phyloP scores from a whole-genome alignment of 352 stramenopile genomes.

The Phytophthora litchii region DNA sequence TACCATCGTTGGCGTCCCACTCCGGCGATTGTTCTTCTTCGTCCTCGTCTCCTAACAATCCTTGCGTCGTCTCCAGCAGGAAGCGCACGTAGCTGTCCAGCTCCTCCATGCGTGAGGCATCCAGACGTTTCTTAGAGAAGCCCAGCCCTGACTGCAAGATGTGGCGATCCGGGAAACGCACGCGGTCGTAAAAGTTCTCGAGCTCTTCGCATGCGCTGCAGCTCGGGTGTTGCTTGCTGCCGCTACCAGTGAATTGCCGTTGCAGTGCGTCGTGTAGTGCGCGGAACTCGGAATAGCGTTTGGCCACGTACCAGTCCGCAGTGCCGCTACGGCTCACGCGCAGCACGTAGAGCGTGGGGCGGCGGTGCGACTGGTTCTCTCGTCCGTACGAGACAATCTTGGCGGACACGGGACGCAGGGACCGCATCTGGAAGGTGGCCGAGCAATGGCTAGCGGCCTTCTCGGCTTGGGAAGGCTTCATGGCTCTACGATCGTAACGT shows the following conservation, averaged over 20 bases:
- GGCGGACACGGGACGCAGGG: slow-evolving; percentile 63
- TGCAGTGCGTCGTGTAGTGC: slow-evolving; percentile 51
- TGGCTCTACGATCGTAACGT: background rate
- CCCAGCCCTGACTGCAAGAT: slow-evolving; percentile 50
- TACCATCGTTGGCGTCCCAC: slow-evolving; percentile 23
- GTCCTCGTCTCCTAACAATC: slow-evolving; percentile 60
- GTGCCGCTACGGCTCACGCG: slow-evolving; percentile 56
- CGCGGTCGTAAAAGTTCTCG: slow-evolving; percentile 39
- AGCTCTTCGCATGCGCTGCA: slow-evolving; percentile 64
- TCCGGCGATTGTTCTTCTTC: slow-evolving; percentile 25
- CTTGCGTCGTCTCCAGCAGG: slow-evolving; percentile 70
- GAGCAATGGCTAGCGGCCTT: slow-evolving; percentile 13
- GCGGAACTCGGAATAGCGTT: slow-evolving; percentile 80
- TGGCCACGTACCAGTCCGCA: slow-evolving; percentile 72
- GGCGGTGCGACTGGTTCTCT: slow-evolving; percentile 42
- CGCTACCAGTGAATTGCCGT: slow-evolving; percentile 27
- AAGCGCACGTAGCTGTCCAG: slow-evolving; percentile 72
- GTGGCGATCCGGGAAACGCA: slow-evolving; percentile 66
- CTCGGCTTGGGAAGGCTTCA: slow-evolving; percentile 9
- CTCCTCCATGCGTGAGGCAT: slow-evolving; percentile 58
- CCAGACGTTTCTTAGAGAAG: slow-evolving; percentile 61
- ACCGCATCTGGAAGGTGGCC: slow-evolving; percentile 45
- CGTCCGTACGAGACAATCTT: slow-evolving; percentile 75
- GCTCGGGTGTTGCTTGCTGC: slow-evolving; percentile 17
- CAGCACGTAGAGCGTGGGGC: slow-evolving; percentile 77